Conservation (phyloP, 176 grass and related monocot species). For the Secale cereale region DNA sequence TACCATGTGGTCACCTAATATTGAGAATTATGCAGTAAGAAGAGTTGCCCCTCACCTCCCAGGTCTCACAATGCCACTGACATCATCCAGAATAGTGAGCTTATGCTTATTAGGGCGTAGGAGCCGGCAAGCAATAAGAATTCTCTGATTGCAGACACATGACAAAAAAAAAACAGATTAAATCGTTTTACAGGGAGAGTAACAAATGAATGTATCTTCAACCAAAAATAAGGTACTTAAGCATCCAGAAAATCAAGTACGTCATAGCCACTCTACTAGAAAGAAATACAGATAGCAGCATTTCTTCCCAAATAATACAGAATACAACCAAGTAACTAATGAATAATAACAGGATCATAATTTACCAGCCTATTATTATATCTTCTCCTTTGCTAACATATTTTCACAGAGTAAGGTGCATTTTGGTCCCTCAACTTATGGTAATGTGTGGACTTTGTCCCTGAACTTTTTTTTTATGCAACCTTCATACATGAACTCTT, state of each 20-base stretch:
- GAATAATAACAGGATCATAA: not conserved
- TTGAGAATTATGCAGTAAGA: not conserved
- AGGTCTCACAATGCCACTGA: slow-evolving; percentile 51
- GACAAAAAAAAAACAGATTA: not conserved
- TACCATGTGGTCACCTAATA: not conserved
- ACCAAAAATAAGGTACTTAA: not conserved
- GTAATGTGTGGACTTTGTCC: no score
- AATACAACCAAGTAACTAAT: not conserved
- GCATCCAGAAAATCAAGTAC: not conserved
- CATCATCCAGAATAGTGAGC: slow-evolving; percentile 57
- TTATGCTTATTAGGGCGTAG: slow-evolving; percentile 39
- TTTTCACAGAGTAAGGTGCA: no score
- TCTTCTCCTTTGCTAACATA: not conserved
- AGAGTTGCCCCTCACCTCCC: slow-evolving; percentile 47
- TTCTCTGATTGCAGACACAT: slow-evolving; percentile 36
- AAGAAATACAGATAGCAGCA: not conserved
- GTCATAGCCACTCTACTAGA: not conserved
- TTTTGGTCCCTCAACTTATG: no score
- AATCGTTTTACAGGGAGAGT: not conserved
- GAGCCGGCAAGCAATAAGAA: slow-evolving; percentile 43
- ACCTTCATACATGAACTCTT: no score
- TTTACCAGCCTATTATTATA: not conserved
- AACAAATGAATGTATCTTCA: not conserved
- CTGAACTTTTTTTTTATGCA: no score
- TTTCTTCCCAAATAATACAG: not conserved